These are phyloP conservation scores for Gardenia jasminoides DNA, from an alignment of 257 asterid species.

Conservation along the genomic window DNA sequence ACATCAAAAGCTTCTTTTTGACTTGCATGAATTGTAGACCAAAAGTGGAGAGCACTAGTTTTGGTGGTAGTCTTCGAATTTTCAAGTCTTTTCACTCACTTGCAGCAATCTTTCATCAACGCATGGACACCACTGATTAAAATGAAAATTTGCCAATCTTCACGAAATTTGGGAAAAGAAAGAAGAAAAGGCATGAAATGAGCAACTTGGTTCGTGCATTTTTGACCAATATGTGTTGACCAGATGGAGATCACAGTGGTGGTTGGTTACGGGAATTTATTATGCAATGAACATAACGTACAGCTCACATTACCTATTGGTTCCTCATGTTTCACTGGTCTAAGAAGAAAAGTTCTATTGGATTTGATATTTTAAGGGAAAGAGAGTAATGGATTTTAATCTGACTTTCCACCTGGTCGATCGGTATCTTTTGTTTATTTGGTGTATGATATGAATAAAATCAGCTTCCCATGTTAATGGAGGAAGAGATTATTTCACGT, in stretches of 20 bases:
- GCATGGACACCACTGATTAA: not conserved
- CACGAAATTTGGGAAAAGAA: not conserved
- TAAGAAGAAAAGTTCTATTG: no score
- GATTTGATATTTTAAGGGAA: no score
- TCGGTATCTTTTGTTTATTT: not conserved
- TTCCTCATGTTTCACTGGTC: not conserved
- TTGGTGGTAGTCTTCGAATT: not conserved
- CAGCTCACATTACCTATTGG: not conserved
- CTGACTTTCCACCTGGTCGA: not conserved
- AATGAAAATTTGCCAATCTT: not conserved
- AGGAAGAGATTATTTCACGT: not conserved
- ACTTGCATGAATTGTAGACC: not conserved
- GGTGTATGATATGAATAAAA: not conserved
- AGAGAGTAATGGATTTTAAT: not conserved
- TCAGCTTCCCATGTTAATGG: no score
- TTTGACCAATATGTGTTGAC: not conserved
- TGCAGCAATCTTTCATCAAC: no score
- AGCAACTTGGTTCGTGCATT: not conserved
- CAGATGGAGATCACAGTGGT: not conserved
- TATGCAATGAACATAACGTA: not conserved
- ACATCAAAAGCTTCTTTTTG: not conserved
- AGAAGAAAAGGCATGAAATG: not conserved
- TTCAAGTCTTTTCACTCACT: not conserved
- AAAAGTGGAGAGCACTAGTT: not conserved
- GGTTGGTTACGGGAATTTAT: slow-evolving; percentile 2